These are phyloP conservation scores for Plectranthus barbatus DNA, from an alignment of 257 asterid genomes.

Conservation along the genomic window DNA sequence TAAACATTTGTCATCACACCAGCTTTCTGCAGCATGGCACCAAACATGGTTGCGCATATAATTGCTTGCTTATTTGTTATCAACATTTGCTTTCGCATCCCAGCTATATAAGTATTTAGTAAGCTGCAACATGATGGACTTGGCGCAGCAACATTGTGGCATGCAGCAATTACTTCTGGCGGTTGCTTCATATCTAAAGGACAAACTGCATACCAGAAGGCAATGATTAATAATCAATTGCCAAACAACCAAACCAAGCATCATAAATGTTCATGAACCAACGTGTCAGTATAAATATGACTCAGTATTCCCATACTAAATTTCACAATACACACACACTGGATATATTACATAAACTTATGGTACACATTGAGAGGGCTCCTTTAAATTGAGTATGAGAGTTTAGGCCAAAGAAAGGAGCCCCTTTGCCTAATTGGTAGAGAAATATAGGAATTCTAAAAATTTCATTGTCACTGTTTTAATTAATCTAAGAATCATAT, in stretches of 20 bases:
- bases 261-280: not conserved
- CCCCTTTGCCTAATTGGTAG: not conserved
- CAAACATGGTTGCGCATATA: constrained; percentile 69
- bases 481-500: not conserved
- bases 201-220: constrained; percentile 52
- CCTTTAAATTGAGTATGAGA: too few species aligned
- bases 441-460: not conserved
- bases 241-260: too few species aligned
- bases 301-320: not conserved
- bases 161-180: constrained; percentile 67
- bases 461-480: not conserved
- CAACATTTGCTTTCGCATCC: constrained; percentile 81
- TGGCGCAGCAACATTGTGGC: constrained; percentile 70
- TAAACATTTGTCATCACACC: constrained; percentile 82
- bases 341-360: not conserved
- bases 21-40: constrained; percentile 79
- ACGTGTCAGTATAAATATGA: not conserved
- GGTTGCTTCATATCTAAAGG: constrained; percentile 82
- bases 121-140: constrained; percentile 90
- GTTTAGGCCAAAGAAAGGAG: too few species aligned
- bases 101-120: constrained; percentile 56
- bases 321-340: not conserved
- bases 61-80: constrained; percentile 94
- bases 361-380: not conserved
- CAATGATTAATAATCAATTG: constrained; percentile 2